Evolutionary conservation across 345 rosid genomes (phyloP).

Genomic region (Rhodomyrtus tomentosa): DNA sequence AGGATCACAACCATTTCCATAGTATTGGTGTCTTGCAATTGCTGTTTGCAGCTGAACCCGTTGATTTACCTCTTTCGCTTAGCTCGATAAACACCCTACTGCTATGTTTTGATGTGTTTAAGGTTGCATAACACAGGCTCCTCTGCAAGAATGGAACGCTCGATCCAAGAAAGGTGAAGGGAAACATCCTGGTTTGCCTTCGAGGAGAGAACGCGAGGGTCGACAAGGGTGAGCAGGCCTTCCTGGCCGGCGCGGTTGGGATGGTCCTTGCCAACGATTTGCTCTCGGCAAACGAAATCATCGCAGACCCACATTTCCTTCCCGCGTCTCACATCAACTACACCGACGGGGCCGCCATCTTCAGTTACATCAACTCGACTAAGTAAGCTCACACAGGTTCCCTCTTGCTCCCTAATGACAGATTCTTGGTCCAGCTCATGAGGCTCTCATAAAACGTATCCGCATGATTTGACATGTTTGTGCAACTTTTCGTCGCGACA

Average conservation of each 20-base stretch:
- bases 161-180: slow-evolving; percentile 49
- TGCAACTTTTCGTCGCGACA: neutral
- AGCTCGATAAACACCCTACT: neutral
- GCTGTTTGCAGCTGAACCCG: neutral
- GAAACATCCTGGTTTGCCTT: slow-evolving; percentile 71
- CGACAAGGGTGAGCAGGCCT: slow-evolving; percentile 47
- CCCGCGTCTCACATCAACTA: slow-evolving; percentile 61
- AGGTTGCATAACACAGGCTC: slow-evolving; percentile 17
- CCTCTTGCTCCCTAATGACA: neutral
- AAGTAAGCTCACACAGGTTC: slow-evolving; percentile 12
- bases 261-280: slow-evolving; percentile 58
- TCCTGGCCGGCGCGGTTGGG: slow-evolving; percentile 63
- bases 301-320: slow-evolving; percentile 53
- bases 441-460: neutral
- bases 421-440: neutral
- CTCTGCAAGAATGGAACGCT: slow-evolving; percentile 47
- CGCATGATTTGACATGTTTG: neutral
- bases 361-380: slow-evolving; percentile 38
- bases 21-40: neutral
- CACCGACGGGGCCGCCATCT: slow-evolving; percentile 31
- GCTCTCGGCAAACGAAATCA: slow-evolving; percentile 28
- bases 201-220: slow-evolving; percentile 41
- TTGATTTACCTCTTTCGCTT: neutral
- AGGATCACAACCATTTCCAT: slow-evolving; percentile 2
- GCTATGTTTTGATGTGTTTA: neutral